Conservation (phyloP, 768 basidiomycete genomes). For the Suillus subluteus region DNA sequence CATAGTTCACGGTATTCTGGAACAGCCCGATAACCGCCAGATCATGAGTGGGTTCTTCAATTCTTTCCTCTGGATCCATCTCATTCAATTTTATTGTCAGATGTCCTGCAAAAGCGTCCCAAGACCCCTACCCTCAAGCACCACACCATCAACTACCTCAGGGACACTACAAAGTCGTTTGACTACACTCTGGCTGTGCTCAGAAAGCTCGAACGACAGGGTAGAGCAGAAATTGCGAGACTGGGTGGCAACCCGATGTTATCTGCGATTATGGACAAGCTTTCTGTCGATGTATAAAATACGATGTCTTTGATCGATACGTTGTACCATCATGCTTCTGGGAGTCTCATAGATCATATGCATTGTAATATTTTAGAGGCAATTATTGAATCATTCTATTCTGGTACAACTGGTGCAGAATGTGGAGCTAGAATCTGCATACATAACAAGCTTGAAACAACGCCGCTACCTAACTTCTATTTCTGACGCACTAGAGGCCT, state of each 20-base stretch:
- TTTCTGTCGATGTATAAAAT: constrained; percentile 40
- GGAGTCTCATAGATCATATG: neutral
- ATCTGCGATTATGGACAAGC: constrained; percentile 56
- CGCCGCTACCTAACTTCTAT: neutral
- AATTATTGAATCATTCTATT: neutral
- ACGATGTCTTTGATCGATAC: neutral
- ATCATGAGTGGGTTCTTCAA: constrained; percentile 73
- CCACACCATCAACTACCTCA: constrained; percentile 81
- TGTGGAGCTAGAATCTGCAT: neutral
- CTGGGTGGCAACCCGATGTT: constrained; percentile 79
- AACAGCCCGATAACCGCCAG: constrained; percentile 75
- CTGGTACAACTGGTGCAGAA: neutral
- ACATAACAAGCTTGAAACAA: neutral
- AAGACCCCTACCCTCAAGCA: constrained; percentile 78
- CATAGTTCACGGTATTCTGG: constrained; percentile 85
- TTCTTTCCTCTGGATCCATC: neutral
- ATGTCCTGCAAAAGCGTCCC: constrained; percentile 89
- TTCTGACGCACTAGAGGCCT: constrained; percentile 12
- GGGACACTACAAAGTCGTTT: constrained; percentile 78
- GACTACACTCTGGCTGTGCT: constrained; percentile 83
- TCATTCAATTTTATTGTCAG: constrained; percentile 40
- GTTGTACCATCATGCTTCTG: neutral
- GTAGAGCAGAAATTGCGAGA: constrained; percentile 64
- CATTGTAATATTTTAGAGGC: constrained; percentile 1
- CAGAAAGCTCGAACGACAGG: constrained; percentile 65